These are phyloP conservation scores for Mortierella sp. DNA, from an alignment of 371 early-diverging fungal genomes.

Conservation along the genomic window DNA sequence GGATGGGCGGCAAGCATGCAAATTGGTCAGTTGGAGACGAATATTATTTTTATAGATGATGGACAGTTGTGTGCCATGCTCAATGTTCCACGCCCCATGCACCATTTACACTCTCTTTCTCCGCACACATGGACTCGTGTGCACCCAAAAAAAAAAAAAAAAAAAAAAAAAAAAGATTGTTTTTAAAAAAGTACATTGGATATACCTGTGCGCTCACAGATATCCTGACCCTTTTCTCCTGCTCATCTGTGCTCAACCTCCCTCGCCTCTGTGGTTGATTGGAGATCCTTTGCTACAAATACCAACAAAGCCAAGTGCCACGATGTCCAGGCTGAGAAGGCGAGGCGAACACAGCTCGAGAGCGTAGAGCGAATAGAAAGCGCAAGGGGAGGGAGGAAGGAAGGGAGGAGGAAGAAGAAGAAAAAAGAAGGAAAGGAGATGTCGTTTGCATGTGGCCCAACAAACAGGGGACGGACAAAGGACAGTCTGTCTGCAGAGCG, in stretches of 20 bases:
- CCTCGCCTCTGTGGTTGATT: too few relatives aligned
- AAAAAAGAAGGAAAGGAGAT: neutral
- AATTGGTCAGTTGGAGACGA: neutral
- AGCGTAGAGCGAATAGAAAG: neutral
- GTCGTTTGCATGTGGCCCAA: too few relatives aligned
- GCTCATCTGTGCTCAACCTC: too few relatives aligned
- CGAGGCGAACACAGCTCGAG: neutral
- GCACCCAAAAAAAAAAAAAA: constrained; percentile 4
- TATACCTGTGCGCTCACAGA: too few relatives aligned
- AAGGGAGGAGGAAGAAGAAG: neutral
- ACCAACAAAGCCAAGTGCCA: too few relatives aligned
- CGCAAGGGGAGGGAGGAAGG: neutral
- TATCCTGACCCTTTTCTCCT: too few relatives aligned
- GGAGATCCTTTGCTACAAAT: too few relatives aligned
- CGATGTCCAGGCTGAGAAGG: too few relatives aligned
- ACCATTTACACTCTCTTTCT: neutral
- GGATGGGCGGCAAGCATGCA: neutral
- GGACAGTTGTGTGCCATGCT: neutral
- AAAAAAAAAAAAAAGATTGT: neutral
- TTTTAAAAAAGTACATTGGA: too few relatives aligned
- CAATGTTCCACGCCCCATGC: neutral
- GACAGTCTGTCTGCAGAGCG: too few relatives aligned
- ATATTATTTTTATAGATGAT: constrained; percentile 2
- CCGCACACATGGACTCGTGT: neutral
- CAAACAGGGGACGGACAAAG: too few relatives aligned